phyloP scores from a whole-genome alignment of 225 moss, liverwort and hornwort species.

The Bryum argenteum region DNA sequence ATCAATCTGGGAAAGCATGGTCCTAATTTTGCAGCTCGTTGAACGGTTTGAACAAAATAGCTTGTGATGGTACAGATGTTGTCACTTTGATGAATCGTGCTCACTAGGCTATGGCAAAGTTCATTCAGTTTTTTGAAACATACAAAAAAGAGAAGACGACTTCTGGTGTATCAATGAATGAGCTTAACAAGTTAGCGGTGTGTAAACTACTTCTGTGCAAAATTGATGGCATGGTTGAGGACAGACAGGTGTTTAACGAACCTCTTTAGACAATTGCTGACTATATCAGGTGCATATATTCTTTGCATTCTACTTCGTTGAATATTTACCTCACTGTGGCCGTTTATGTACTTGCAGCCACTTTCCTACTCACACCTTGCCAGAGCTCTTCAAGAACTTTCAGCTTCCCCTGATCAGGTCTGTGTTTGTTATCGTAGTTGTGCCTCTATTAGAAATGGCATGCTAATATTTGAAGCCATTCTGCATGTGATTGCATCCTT shows the following conservation, averaged over 20 bases:
- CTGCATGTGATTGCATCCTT: conserved; percentile 4
- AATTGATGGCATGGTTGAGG: conserved; percentile 21
- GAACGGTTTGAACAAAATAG: conserved; percentile 10
- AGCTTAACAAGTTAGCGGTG: conserved; percentile 20
- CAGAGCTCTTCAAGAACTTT: conserved; percentile 68
- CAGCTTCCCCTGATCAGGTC: conserved; percentile 64
- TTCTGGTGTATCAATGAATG: conserved; percentile 15
- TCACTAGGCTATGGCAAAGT: conserved; percentile 2
- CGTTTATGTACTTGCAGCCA: conserved; percentile 52
- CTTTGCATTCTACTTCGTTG: conserved; percentile 5
- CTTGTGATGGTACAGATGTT: conserved; percentile 4
- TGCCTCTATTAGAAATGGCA: conserved; percentile 13
- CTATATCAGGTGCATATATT: conserved; percentile 1
- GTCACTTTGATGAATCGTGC: conserved; percentile 14
- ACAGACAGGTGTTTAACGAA: conserved; percentile 18
- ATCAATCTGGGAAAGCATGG: neutral
- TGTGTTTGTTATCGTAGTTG: conserved; percentile 17
- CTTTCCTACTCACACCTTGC: conserved; percentile 72
- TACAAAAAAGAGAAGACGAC: neutral
- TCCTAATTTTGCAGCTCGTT: conserved; percentile 3
- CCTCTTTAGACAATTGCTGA: conserved; percentile 10
- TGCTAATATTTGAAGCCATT: conserved; percentile 17
- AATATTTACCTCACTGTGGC: conserved; percentile 17
- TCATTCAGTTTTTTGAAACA: conserved; percentile 10
- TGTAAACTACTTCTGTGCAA: conserved; percentile 3